Conservation (phyloP, 2,329 filamentous ascomycete species). For the Diaporthe vexans region DNA sequence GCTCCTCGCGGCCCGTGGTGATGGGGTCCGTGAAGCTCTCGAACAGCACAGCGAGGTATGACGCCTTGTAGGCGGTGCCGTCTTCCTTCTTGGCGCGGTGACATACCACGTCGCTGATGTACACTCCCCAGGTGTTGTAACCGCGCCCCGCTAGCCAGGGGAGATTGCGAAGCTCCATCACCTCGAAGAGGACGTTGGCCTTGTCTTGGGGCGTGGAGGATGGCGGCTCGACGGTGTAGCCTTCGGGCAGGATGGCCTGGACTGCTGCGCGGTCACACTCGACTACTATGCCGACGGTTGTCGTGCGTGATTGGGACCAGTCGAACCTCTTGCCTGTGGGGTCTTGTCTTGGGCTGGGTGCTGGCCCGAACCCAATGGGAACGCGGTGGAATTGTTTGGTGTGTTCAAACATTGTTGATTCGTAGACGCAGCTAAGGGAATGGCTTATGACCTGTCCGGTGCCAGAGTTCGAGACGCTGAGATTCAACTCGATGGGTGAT, state of each 20-base stretch:
- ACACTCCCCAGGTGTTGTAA: constrained; percentile 71
- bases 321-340: constrained; percentile 12
- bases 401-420: background rate
- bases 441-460: background rate
- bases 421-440: background rate
- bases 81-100: constrained; percentile 67
- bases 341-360: constrained; percentile 15
- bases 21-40: constrained; percentile 73
- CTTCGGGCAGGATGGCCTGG: constrained; percentile 8
- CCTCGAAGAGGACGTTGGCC: constrained; percentile 14
- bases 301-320: constrained; percentile 12
- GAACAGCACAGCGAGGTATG: constrained; percentile 70
- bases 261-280: constrained; percentile 19
- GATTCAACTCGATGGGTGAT: too few relatives aligned
- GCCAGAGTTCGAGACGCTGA: background rate
- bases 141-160: constrained; percentile 73
- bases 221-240: constrained; percentile 6
- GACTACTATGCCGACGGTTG: constrained; percentile 5
- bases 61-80: constrained; percentile 58
- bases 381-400: constrained; percentile 19
- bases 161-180: constrained; percentile 62
- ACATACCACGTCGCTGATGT: constrained; percentile 68
- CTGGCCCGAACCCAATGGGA: background rate
- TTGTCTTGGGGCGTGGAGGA: background rate
- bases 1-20: constrained; percentile 70